Evolutionary conservation across 2,329 filamentous ascomycete species (phyloP).

Genomic region (Trichoderma guizhouense): DNA sequence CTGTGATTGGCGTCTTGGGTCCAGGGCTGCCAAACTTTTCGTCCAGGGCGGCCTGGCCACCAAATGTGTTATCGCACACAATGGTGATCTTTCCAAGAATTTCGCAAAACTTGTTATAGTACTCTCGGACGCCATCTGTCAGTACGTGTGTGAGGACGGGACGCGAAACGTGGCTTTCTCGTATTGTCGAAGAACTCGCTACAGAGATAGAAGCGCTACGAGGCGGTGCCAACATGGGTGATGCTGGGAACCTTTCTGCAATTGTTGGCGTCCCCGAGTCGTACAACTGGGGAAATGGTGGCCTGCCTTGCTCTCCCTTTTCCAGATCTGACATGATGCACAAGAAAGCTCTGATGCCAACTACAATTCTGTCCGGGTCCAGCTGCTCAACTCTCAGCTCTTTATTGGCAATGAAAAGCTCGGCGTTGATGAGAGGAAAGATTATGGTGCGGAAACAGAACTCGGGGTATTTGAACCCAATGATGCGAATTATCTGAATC

Average conservation of each 20-base stretch:
- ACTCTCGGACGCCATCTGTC: conserved; percentile 74
- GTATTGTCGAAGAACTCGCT: conserved; percentile 36
- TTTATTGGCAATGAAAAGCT: conserved; percentile 72
- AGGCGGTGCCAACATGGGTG: conserved; percentile 46
- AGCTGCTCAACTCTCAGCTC: conserved; percentile 87
- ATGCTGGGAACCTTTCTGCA: conserved; percentile 46
- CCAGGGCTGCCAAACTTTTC: conserved; percentile 87
- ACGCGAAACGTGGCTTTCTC: conserved; percentile 64
- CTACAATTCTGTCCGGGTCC: conserved; percentile 95
- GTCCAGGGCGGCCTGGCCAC: conserved; percentile 89
- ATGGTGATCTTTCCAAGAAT: conserved; percentile 94
- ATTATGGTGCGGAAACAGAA: conserved; percentile 89
- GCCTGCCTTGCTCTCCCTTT: conserved; percentile 70
- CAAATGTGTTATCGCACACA: conserved; percentile 94
- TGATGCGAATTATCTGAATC: conserved; percentile 89
- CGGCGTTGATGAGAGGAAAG: conserved; percentile 92
- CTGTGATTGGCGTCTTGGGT: conserved; percentile 91
- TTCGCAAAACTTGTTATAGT: conserved; percentile 88
- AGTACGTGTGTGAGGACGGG: conserved; percentile 62
- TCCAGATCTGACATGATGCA: conserved; percentile 92
- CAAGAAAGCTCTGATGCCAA: conserved; percentile 90
- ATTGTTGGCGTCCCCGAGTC: conserved; percentile 32
- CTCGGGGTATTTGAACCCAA: conserved; percentile 90
- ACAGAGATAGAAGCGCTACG: conserved; percentile 28
- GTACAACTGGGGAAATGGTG: conserved; percentile 78